Base-by-base conservation (phyloP, 371 early-diverging fungal genomes). In the Mucor lusitanicus region DNA sequence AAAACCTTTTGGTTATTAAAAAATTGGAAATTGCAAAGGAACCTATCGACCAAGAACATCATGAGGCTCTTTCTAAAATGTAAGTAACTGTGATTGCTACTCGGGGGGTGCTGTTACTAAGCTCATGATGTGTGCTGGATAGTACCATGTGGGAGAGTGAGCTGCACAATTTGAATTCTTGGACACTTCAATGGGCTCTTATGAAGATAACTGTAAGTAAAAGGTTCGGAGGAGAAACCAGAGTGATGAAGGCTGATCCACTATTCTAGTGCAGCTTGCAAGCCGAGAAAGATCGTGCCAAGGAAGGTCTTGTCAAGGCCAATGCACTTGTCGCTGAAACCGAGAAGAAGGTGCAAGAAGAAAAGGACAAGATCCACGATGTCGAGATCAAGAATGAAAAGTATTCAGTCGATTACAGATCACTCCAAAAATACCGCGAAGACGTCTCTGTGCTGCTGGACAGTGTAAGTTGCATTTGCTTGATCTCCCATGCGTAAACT, bases 361-460 rank as follows among this genome's bases (percentile, higher is more conserved):
- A 72, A 30, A 73, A 77, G 44, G 71, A 79, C 63, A 64, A 75
- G n/a, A 60, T 72, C 7, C 67, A 63, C 37, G 46, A 61, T 35
- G 61, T 68, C 6, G 61, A 65, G 19, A 39, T 55, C 8, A 30
- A 71, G 69, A 76, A 76, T 50, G 84, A 84, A 35, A 84, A 84
- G 44, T 63, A 79, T 60, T 64, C 72, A 6, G 64, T 81, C 15
- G 84, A 84, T 50, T 66, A 78, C 30, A 75, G 84, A 46, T 54
- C 68, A 17, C 65, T 84, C 19, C 57, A 69, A 60, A 80, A 75
- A n/a, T 81, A 79, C 57, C 81, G 84, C 65, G 78, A 81, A 59
- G 80, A 84, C 27, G 19, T 80, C 23, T 71, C 69, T 9, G 67
- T 67, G 46, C 64, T 82, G 55, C 64, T 80, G 68, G 80, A 80